Conservation (phyloP, 2,329 filamentous ascomycete species). For the Fusarium phyllophilum region DNA sequence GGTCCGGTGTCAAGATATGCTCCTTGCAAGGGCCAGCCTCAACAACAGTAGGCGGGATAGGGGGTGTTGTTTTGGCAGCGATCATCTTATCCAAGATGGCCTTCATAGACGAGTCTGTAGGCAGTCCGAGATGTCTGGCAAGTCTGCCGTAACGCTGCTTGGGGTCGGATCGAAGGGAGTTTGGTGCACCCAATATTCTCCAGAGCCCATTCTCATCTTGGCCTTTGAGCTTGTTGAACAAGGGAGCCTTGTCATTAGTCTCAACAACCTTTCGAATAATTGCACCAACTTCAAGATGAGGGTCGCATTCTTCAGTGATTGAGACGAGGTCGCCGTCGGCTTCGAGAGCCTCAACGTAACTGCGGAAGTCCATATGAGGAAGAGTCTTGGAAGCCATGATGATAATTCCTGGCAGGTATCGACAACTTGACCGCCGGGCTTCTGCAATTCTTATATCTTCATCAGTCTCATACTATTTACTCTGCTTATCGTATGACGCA, state of each 20-base stretch:
- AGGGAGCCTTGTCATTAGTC: conserved; percentile 56
- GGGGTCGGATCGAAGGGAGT: conserved; percentile 40
- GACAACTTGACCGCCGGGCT: neutral
- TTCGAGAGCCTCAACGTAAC: conserved; percentile 24
- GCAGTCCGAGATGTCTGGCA: conserved; percentile 54
- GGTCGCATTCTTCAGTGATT: conserved; percentile 55
- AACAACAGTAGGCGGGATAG: conserved; percentile 51
- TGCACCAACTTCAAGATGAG: conserved; percentile 58
- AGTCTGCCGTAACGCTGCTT: conserved; percentile 54
- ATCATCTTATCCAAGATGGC: conserved; percentile 55
- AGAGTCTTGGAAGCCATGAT: conserved; percentile 20
- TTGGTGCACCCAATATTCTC: conserved; percentile 59
- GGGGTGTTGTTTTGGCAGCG: conserved; percentile 44
- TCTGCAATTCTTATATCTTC: neutral
- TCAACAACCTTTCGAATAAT: conserved; percentile 60
- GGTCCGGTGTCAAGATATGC: conserved; percentile 8
- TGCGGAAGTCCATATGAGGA: conserved; percentile 42
- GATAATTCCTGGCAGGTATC: neutral
- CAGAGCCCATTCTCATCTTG: conserved; percentile 51
- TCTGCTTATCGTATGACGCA: neutral
- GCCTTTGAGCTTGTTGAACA: conserved; percentile 63
- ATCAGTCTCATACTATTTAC: neutral
- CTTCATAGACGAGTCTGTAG: conserved; percentile 40
- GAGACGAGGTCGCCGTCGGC: conserved; percentile 56
- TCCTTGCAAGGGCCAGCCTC: conserved; percentile 32